A percentile compares a stretch with the other conserved stretches of the same genome.
Conservation (phyloP, 2,329 filamentous ascomycete species). For the Sclerotinia borealis region DNA sequence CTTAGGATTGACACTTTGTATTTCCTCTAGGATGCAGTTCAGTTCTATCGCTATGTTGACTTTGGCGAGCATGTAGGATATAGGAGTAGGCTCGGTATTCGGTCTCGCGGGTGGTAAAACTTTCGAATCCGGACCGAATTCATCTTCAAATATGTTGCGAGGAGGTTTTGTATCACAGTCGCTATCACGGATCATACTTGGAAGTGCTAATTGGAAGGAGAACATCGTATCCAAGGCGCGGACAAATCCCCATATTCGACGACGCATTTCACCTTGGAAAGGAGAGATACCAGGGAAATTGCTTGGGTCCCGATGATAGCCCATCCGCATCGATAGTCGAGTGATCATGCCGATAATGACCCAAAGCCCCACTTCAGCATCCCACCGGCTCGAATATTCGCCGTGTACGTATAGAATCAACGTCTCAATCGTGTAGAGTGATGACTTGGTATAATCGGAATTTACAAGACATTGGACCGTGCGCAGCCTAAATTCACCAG, state of each 20-base stretch:
- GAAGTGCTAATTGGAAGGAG: constrained; percentile 61
- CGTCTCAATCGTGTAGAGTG: constrained; percentile 71
- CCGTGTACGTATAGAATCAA: constrained; percentile 70
- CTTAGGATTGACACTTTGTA: constrained; percentile 47
- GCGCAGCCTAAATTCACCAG: constrained; percentile 59
- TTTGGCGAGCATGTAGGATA: constrained; percentile 75
- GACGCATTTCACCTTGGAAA: constrained; percentile 72
- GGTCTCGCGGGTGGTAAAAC: constrained; percentile 62
- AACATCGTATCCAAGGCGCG: constrained; percentile 70
- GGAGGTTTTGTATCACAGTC: constrained; percentile 72
- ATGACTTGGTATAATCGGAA: constrained; percentile 71
- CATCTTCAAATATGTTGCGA: constrained; percentile 75
- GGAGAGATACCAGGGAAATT: constrained; percentile 67
- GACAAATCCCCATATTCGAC: constrained; percentile 63
- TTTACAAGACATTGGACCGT: constrained; percentile 73
- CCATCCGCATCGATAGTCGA: constrained; percentile 46
- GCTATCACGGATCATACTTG: constrained; percentile 62
- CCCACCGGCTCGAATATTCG: constrained; percentile 67
- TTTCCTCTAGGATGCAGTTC: constrained; percentile 64
- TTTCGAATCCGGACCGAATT: constrained; percentile 65
- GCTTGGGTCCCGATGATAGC: constrained; percentile 68
- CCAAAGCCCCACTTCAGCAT: constrained; percentile 54
- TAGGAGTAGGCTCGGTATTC: constrained; percentile 64
- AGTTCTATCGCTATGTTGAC: constrained; percentile 57
- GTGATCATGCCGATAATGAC: constrained; percentile 49